These are phyloP conservation scores for Dactylellina leptospora DNA, from an alignment of 2,329 filamentous ascomycete species.

Conservation along the genomic window DNA sequence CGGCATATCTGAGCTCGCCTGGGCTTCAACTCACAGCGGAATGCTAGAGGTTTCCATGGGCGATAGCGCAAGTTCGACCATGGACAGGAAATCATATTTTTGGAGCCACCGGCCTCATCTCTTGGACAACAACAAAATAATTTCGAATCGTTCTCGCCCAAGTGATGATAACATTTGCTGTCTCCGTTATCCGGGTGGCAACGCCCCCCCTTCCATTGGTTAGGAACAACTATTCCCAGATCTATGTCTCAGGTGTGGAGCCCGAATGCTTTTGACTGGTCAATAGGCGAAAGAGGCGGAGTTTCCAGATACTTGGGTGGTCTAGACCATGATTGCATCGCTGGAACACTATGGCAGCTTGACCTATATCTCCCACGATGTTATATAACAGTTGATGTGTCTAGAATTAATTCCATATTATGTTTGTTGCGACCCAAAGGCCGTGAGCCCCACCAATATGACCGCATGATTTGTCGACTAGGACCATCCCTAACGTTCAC, in stretches of 20 bases:
- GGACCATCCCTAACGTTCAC: too few relatives aligned
- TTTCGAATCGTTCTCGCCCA: conserved; percentile 38
- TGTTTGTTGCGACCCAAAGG: too few relatives aligned
- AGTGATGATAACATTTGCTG: conserved; percentile 2
- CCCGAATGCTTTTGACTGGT: neutral
- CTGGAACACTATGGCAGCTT: neutral
- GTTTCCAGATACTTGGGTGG: neutral
- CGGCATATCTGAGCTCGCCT: neutral
- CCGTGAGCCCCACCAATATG: too few relatives aligned
- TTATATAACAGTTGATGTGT: too few relatives aligned
- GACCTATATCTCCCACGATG: neutral
- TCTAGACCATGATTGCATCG: neutral
- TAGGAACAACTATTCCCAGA: conserved; percentile 19
- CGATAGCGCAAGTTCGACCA: conserved; percentile 13
- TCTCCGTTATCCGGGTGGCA: conserved; percentile 11
- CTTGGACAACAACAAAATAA: neutral
- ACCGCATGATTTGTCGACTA: too few relatives aligned
- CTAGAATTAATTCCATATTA: too few relatives aligned
- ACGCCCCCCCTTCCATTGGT: conserved; percentile 17
- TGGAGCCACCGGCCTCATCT: conserved; percentile 9
- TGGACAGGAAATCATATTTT: too few relatives aligned
- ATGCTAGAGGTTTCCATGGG: too few relatives aligned
- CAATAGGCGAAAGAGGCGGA: neutral
- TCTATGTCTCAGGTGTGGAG: conserved; percentile 22
- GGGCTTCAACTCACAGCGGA: neutral